phyloP scores from a whole-genome alignment of 1,139 yeast species.

The Dujonia santamariae region DNA sequence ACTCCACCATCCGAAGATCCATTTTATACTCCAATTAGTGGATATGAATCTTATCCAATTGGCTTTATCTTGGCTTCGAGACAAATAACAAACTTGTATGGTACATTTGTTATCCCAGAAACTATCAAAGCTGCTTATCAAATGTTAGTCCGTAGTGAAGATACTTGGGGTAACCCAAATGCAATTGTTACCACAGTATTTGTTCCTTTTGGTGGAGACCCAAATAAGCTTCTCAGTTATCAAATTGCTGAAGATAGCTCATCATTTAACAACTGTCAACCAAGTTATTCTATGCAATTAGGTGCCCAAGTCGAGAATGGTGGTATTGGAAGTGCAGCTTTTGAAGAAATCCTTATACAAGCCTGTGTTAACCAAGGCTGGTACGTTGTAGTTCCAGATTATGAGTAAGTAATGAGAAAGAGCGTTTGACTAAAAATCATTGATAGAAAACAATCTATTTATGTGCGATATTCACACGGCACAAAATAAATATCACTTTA shows the following conservation, averaged over 20 bases:
- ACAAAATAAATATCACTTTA: no score
- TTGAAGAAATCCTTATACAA: slow-evolving; percentile 27
- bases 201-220: slow-evolving; percentile 18
- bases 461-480: no score
- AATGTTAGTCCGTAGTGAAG: slow-evolving; percentile 9
- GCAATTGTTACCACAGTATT: slow-evolving; percentile 20
- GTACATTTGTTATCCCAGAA: slow-evolving; percentile 5
- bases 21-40: slow-evolving; percentile 8
- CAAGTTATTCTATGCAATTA: slow-evolving; percentile 16
- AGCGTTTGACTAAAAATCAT: no score
- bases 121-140: slow-evolving; percentile 9
- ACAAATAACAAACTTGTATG: neutral
- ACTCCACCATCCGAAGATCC: slow-evolving; percentile 7
- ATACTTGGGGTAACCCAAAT: slow-evolving; percentile 14
- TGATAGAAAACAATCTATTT: no score
- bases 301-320: slow-evolving; percentile 12
- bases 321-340: slow-evolving; percentile 11
- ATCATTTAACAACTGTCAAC: slow-evolving; percentile 16
- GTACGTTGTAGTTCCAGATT: slow-evolving; percentile 33
- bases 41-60: slow-evolving; percentile 7
- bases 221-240: slow-evolving; percentile 16
- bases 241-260: slow-evolving; percentile 20
- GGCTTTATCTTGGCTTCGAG: slow-evolving; percentile 9
- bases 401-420: no score
- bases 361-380: slow-evolving; percentile 28